Evolutionary conservation across 768 basidiomycete genomes (phyloP).

Genomic region (Tylopilus plumbeoviolaceoides): DNA sequence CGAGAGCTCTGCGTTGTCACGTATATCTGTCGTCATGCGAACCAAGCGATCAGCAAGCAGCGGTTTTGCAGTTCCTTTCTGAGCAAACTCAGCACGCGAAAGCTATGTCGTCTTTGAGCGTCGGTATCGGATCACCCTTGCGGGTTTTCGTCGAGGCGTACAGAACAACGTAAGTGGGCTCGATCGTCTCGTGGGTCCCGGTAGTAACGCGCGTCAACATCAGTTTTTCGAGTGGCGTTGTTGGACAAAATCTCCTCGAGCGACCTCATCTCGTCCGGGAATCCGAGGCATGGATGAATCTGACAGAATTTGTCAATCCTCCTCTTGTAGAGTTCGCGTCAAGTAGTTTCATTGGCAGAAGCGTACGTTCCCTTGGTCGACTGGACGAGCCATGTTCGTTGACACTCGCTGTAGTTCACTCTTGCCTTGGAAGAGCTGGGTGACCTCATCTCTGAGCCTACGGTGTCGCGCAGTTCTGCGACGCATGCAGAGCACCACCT

Average conservation of each 20-base stretch:
- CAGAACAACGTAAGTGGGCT: constrained; percentile 15
- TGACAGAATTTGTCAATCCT: constrained; percentile 17
- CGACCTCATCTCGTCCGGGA: not conserved
- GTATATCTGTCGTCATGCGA: constrained; percentile 2
- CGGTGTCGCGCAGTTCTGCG: not conserved
- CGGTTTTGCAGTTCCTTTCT: constrained; percentile 23
- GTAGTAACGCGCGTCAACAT: too few relatives aligned
- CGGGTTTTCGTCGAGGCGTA: constrained; percentile 21
- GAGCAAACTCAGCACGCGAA: constrained; percentile 29
- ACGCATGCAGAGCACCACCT: constrained; percentile 3
- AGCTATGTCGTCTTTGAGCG: constrained; percentile 20
- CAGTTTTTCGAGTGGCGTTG: constrained; percentile 12
- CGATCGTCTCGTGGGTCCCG: not conserved
- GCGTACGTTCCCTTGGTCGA: constrained; percentile 12
- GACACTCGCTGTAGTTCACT: constrained; percentile 16
- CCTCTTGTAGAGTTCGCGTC: constrained; percentile 24
- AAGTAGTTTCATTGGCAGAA: constrained; percentile 28
- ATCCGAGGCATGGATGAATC: constrained; percentile 15
- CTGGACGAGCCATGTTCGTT: not conserved
- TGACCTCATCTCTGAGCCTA: constrained; percentile 11
- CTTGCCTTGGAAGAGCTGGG: constrained; percentile 30
- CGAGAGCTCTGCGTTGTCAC: constrained; percentile 5
- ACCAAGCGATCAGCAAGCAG: constrained; percentile 15
- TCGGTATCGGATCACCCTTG: constrained; percentile 18
- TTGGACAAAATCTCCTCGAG: not conserved